phyloP scores from a whole-genome alignment of 768 basidiomycete genomes.

The Russula foetens region DNA sequence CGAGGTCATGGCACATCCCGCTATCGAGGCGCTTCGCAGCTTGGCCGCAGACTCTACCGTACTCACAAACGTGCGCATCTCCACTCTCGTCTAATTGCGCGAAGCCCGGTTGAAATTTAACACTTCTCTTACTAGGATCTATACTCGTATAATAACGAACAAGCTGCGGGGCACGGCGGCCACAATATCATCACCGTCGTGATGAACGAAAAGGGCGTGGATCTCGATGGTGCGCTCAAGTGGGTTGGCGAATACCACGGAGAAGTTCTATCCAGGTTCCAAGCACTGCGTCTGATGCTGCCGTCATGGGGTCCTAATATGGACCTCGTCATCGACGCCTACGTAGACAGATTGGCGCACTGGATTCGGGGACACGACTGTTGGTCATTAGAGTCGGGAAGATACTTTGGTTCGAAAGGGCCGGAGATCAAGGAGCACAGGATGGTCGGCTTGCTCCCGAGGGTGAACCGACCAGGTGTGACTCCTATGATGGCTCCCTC shows the following conservation, averaged over 20 bases:
- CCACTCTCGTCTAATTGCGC: not conserved
- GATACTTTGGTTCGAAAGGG: constrained; percentile 29
- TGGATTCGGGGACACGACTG: constrained; percentile 31
- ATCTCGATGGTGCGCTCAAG: constrained; percentile 33
- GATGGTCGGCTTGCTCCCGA: not conserved
- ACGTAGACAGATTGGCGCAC: constrained; percentile 32
- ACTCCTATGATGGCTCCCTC: constrained; percentile 12
- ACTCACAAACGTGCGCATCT: constrained; percentile 31
- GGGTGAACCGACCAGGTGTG: not conserved
- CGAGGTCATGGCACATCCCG: constrained; percentile 33
- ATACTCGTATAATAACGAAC: constrained; percentile 34
- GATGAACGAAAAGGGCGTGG: constrained; percentile 30
- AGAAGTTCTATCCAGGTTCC: constrained; percentile 27
- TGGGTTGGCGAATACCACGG: constrained; percentile 25
- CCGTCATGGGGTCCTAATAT: constrained; percentile 32
- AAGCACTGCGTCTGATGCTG: constrained; percentile 23
- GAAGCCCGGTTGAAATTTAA: not conserved
- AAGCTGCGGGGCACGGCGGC: constrained; percentile 31
- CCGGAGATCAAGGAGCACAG: constrained; percentile 19
- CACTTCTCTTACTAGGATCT: constrained; percentile 26
- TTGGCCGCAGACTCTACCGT: constrained; percentile 31
- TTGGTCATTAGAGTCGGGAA: constrained; percentile 31
- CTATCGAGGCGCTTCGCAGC: constrained; percentile 26
- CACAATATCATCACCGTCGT: constrained; percentile 38
- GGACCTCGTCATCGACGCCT: constrained; percentile 28